Base-by-base conservation (phyloP, 2,329 filamentous ascomycete genomes). In the Colletotrichum neosansevieriae region DNA sequence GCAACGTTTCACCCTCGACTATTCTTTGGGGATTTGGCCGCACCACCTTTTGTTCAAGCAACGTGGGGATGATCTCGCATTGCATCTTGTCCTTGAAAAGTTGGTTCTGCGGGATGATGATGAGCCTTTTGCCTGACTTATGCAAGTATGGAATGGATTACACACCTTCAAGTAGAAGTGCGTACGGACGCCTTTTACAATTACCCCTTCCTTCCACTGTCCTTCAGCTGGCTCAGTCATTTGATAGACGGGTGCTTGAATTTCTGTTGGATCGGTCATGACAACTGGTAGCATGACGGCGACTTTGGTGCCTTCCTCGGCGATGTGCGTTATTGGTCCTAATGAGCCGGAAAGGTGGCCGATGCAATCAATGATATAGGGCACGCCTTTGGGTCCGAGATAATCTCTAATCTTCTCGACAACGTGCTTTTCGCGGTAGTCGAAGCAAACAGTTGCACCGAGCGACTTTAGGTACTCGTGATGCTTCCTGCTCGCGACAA, bases 281-380 rank as follows among this genome's bases (percentile, higher is more conserved):
- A 91, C 87, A 15, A 90, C 83, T 0, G 89, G 89, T 6, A 91
- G 75, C 77, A 91, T 82, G 15, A 90, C 76, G 0, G 88, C 89
- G 0, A 91, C 86, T 24, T 77, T 86, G 4, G 81, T 77, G 0
- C 86, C 86, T 1, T 60, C 74, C 66, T 81, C 76, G 0, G 85
- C 86, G 24, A 91, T 78, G 70, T 81, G 81, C 5, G 82, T 79
- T 38, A 91, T 76, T 2, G 84, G 86, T 36, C 73, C 72, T 6
- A 89, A 71, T 6, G 83, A 84, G 0, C 83, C 83, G 1, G 65
- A 32, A 40, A 83, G 75, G 3, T 82, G 84, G 2, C 85, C 85
- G 63, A 89, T 88, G 74, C 86, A 89, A 75, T 89, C 87, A 11
- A 89, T 73, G 15, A 88, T 79, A 50, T 82, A 82, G 2, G 82